These are phyloP conservation scores for Tetrahymena borealis DNA, from an alignment of 73 alveolate genomes.

Conservation along the genomic window DNA sequence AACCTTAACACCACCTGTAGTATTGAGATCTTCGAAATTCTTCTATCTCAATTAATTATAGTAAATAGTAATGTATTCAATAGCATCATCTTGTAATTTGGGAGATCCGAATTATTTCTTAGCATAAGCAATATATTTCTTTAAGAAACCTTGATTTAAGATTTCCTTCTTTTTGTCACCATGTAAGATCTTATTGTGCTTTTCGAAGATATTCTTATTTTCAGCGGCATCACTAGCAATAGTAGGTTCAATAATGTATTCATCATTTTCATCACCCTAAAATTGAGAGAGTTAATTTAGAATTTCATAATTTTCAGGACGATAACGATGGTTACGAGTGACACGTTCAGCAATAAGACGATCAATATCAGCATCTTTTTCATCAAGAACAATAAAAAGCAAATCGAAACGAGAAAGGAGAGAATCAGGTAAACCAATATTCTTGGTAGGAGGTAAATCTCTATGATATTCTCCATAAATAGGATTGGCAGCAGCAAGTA, in stretches of 20 bases:
- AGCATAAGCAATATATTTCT: slow-evolving; percentile 86
- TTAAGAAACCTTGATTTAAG: slow-evolving; percentile 75
- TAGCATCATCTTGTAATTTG: slow-evolving; percentile 59
- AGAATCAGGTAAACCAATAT: slow-evolving; percentile 99
- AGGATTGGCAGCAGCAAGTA: slow-evolving; percentile 99
- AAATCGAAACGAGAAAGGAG: slow-evolving; percentile 96
- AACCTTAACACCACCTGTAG: slow-evolving; percentile 31
- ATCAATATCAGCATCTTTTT: slow-evolving; percentile 80
- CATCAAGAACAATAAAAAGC: slow-evolving; percentile 91
- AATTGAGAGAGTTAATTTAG: background rate
- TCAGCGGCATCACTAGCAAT: slow-evolving; percentile 15
- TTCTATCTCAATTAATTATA: slow-evolving; percentile 79
- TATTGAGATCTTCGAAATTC: slow-evolving; percentile 57
- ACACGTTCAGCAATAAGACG: slow-evolving; percentile 91
- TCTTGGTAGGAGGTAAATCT: slow-evolving; percentile 84
- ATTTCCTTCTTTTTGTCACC: slow-evolving; percentile 37
- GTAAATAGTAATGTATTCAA: slow-evolving; percentile 73
- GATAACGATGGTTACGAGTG: slow-evolving; percentile 82
- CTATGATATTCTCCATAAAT: slow-evolving; percentile 92
- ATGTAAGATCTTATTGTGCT: slow-evolving; percentile 26
- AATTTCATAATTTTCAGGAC: slow-evolving; percentile 15
- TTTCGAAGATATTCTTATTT: slow-evolving; percentile 58
- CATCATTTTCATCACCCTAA: slow-evolving; percentile 25
- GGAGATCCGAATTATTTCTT: slow-evolving; percentile 67
- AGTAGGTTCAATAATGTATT: slow-evolving; percentile 20